Evolutionary conservation across 179 eudicot species (phyloP), one percentile per base, ranked within the genome.

Genomic region (Silene vulgaris): DNA sequence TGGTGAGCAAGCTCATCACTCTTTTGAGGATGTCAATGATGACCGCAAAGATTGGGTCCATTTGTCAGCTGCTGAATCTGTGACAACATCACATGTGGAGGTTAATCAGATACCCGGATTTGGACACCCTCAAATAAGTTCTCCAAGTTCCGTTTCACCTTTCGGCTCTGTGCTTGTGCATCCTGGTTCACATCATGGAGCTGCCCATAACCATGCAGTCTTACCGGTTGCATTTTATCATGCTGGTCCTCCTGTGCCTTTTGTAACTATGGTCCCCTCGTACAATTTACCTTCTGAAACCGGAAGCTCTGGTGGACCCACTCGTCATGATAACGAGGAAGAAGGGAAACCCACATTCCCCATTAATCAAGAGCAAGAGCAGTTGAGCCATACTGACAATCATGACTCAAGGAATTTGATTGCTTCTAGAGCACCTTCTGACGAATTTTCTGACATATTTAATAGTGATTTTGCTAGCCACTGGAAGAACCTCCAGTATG

Each of bases 391-490:
- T 48, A 64, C 72, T 23, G 79, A 76, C 74, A 62, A 59, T 45
- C 7, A 59, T 66, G 75, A 64, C 23, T 75, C 75, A 65, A 72
- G 19, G 20, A 74, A 79, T 21, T 73, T 74, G 23, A 67, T 40
- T 61, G 11, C 37, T 57, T 28, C 82, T 62, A 74, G 52, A 40
- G 85, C 77, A 72, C 72, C 37, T 21, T 52, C 87, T 70, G 84
- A 69, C 60, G 84, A 83, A 65, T 35, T 29, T 56, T 73, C 83
- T 54, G 91, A 86, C 77, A 86, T 88, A 66, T 82, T 88, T 72
- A 84, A 78, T 63, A 77, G 89, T 73, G 91, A 88, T 76, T 83
- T 88, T 70, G 48, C 76, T 70, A 86, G 88, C 83, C 91, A 88
- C 77, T 83, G 84, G 86, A 78, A 74, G 62, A 86, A 88, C 75